Evolutionary conservation across 768 basidiomycete species (phyloP).

Genomic region (Phlegmacium glaucopus): DNA sequence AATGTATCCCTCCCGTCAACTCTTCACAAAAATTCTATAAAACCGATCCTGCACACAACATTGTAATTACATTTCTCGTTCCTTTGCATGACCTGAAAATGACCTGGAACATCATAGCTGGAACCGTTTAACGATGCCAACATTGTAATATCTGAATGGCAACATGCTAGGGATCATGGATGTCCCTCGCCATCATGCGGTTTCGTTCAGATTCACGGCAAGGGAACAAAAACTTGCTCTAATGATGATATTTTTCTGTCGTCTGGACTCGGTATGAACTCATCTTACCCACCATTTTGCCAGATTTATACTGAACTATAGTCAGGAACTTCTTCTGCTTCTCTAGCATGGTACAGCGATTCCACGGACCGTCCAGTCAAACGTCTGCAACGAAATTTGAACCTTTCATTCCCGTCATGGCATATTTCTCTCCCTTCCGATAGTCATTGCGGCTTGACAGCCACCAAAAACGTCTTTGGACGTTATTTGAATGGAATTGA

Average conservation of each 20-base stretch:
- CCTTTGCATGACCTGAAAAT: too few relatives aligned
- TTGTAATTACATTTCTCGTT: conserved; percentile 21
- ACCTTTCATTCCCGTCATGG: conserved; percentile 30
- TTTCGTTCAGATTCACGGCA: conserved; percentile 48
- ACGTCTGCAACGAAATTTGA: conserved; percentile 29
- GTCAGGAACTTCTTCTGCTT: conserved; percentile 14
- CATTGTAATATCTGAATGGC: conserved; percentile 36
- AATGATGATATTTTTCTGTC: conserved; percentile 43
- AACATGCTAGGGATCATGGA: conserved; percentile 29
- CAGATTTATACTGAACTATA: background rate
- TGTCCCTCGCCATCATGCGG: conserved; percentile 38
- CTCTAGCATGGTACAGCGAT: conserved; percentile 37
- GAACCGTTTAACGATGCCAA: conserved; percentile 45
- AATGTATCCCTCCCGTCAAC: conserved; percentile 26
- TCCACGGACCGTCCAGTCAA: conserved; percentile 30
- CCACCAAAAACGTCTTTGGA: conserved; percentile 44
- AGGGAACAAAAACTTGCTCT: conserved; percentile 33
- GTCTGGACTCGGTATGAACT: conserved; percentile 36
- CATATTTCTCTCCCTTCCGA: conserved; percentile 38
- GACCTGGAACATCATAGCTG: conserved; percentile 19
- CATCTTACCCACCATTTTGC: background rate
- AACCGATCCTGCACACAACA: conserved; percentile 48
- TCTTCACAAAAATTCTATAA: conserved; percentile 29
- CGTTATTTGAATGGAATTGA: conserved; percentile 38
- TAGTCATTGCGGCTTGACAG: conserved; percentile 37